phyloP scores from a whole-genome alignment of 345 rosid species.

The Lumnitzera littorea region DNA sequence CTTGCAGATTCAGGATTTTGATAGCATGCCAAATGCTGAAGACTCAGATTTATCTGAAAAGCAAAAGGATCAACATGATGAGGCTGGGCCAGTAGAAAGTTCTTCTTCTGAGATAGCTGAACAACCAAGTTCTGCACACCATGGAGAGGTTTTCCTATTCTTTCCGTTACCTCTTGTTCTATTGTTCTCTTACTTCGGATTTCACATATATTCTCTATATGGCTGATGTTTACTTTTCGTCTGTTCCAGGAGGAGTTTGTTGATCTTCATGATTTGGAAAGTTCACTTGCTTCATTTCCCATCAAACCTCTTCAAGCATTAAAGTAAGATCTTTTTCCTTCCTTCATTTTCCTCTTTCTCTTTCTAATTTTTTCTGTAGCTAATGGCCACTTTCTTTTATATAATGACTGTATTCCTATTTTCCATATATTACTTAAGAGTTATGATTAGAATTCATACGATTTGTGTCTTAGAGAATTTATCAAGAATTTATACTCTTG shows the following conservation, averaged over 20 bases:
- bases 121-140: slow-evolving; percentile 42
- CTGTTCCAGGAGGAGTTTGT: slow-evolving; percentile 60
- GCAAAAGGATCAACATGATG: slow-evolving; percentile 32
- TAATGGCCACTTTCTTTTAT: too few relatives aligned
- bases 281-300: slow-evolving; percentile 73
- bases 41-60: slow-evolving; percentile 35
- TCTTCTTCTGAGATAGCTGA: slow-evolving; percentile 35
- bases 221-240: slow-evolving; percentile 12
- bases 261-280: slow-evolving; percentile 62
- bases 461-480: background rate
- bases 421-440: background rate
- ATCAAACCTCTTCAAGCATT: slow-evolving; percentile 83
- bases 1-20: slow-evolving; percentile 70
- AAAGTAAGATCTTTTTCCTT: slow-evolving; percentile 32
- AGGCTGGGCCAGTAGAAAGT: slow-evolving; percentile 26
- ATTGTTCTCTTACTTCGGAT: slow-evolving; percentile 4
- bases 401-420: background rate
- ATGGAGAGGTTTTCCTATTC: slow-evolving; percentile 44
- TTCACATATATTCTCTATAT: slow-evolving; percentile 9
- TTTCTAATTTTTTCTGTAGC: too few relatives aligned
- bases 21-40: slow-evolving; percentile 44
- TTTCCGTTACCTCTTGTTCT: background rate
- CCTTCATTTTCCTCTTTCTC: background rate
- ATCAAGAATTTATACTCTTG: too few relatives aligned
- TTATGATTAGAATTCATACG: background rate